These are phyloP conservation scores for Boletus bicolor DNA, from an alignment of 768 basidiomycete genomes.

Conservation along the genomic window DNA sequence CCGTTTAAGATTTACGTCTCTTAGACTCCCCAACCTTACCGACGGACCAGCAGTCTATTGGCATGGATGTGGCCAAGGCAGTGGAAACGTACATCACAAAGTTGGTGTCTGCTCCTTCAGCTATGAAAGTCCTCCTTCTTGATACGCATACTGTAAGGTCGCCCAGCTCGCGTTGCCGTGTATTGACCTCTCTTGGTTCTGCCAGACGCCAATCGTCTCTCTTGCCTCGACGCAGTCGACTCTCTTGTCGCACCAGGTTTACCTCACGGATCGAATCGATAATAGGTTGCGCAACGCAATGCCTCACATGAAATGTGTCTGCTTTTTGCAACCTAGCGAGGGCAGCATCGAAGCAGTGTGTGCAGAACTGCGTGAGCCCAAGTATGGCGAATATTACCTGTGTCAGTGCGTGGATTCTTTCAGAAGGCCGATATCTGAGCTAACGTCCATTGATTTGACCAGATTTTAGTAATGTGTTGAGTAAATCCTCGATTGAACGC, in stretches of 20 bases:
- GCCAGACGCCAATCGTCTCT: conserved; percentile 93
- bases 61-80: conserved; percentile 94
- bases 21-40: background rate
- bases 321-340: conserved; percentile 82
- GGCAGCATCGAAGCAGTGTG: conserved; percentile 82
- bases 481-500: conserved; percentile 86
- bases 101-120: conserved; percentile 76
- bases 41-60: background rate
- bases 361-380: conserved; percentile 81
- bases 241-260: conserved; percentile 92
- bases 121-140: conserved; percentile 95
- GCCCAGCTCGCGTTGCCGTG: background rate
- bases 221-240: conserved; percentile 92
- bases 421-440: conserved; percentile 14
- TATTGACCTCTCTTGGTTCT: conserved; percentile 6
- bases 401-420: conserved; percentile 86
- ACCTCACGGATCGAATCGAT: conserved; percentile 96
- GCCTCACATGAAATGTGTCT: conserved; percentile 96
- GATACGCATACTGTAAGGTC: conserved; percentile 85
- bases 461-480: conserved; percentile 97
- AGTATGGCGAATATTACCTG: conserved; percentile 97
- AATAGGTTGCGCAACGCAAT: conserved; percentile 88
- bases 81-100: conserved; percentile 91
- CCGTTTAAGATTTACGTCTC: background rate
- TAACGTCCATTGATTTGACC: conserved; percentile 10